Evolutionary conservation across 495 filamentous ascomycete genomes (phyloP).

Genomic region (Bacidia gigantensis): DNA sequence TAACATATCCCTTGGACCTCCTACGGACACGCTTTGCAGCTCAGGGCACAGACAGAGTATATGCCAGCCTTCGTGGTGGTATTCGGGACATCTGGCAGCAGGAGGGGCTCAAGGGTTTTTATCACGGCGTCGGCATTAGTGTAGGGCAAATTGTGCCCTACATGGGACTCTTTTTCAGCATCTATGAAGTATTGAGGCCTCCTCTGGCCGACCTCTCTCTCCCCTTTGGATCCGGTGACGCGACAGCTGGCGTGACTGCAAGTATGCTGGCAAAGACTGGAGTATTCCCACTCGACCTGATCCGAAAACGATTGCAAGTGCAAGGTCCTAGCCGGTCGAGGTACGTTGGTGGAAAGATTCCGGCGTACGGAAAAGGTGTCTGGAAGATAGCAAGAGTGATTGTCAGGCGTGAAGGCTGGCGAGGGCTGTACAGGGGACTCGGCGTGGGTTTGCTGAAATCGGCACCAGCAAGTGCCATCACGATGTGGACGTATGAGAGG

Average conservation of each 20-base stretch:
- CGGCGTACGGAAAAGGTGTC: constrained; percentile 57
- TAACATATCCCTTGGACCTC: constrained; percentile 87
- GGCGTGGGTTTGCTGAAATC: constrained; percentile 85
- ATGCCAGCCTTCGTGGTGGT: constrained; percentile 51
- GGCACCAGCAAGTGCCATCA: constrained; percentile 85
- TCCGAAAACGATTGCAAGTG: constrained; percentile 85
- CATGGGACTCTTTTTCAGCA: constrained; percentile 91
- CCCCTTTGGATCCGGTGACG: constrained; percentile 66
- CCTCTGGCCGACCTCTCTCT: constrained; percentile 39
- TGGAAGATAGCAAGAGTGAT: constrained; percentile 51
- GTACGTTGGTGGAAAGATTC: constrained; percentile 82
- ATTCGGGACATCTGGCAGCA: constrained; percentile 55
- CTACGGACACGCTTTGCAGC: constrained; percentile 92
- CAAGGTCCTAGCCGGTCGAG: constrained; percentile 69
- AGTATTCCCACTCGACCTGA: constrained; percentile 88
- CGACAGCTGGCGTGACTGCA: constrained; percentile 64
- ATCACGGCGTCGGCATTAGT: constrained; percentile 67
- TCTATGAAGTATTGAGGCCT: constrained; percentile 60
- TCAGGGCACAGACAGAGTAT: constrained; percentile 73
- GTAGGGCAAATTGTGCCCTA: constrained; percentile 82
- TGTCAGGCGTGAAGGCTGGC: constrained; percentile 52
- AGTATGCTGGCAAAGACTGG: constrained; percentile 72
- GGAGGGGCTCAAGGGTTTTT: constrained; percentile 71
- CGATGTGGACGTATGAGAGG: constrained; percentile 96
- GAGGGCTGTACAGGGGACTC: constrained; percentile 79